Percentiles rank a stretch among this genome's conserved stretches.
Conservation (phyloP, 2,329 filamentous ascomycete genomes). For the Aspergillus sp. region DNA sequence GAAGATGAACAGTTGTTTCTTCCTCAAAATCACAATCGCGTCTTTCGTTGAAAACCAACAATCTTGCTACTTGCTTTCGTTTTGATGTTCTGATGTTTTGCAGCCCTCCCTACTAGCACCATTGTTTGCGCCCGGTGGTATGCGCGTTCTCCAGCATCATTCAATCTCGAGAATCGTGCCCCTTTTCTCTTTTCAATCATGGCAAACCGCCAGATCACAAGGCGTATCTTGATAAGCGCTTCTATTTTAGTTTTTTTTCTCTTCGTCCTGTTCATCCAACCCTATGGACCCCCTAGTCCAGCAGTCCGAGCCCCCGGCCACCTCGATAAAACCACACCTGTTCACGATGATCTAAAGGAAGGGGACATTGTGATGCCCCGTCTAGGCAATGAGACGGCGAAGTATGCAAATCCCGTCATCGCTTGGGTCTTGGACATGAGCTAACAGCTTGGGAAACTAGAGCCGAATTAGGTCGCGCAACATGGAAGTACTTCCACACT, state of each 20-base stretch:
- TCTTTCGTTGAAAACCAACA: background rate
- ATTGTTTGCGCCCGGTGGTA: background rate
- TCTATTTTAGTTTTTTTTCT: constrained; percentile 34
- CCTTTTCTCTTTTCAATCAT: constrained; percentile 19
- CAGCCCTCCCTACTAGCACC: background rate
- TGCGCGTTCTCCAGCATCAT: background rate
- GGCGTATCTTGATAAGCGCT: constrained; percentile 35
- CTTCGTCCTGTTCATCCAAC: constrained; percentile 39
- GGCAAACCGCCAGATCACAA: constrained; percentile 36
- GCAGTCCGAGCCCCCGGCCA: constrained; percentile 42
- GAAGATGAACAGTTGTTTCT: constrained; percentile 1
- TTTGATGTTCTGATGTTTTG: background rate
- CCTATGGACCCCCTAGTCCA: constrained; percentile 38
- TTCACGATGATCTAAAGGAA: constrained; percentile 39
- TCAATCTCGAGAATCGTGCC: background rate
- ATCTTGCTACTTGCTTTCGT: background rate
- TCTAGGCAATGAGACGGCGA: constrained; percentile 50
- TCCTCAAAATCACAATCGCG: background rate
- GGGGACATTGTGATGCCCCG: constrained; percentile 48
- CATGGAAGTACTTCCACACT: constrained; percentile 67
- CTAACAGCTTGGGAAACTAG: constrained; percentile 30
- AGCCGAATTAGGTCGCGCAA: constrained; percentile 63
- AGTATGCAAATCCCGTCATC: constrained; percentile 31
- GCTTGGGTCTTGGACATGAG: background rate
- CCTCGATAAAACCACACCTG: constrained; percentile 30